Percentiles rank a stretch among this genome's conserved stretches.
Conservation (phyloP, 176 grass and related monocot species). For the Lolium multiflorum region DNA sequence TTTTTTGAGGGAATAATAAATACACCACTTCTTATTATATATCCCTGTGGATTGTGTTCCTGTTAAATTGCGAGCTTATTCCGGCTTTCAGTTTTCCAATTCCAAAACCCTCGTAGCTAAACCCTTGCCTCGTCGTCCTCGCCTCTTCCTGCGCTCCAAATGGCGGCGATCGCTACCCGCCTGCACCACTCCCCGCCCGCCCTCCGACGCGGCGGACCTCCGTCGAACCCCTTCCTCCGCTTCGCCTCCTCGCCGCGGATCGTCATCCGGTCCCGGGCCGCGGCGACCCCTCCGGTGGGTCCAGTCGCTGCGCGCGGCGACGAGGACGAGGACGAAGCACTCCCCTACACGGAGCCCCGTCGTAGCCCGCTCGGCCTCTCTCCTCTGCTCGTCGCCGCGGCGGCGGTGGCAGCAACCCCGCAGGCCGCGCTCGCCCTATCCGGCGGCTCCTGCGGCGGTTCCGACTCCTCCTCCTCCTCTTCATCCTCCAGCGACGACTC, state of each 20-base stretch:
- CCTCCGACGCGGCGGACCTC: not conserved
- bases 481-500: not conserved
- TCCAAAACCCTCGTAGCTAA: not conserved
- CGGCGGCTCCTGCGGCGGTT: slow-evolving; percentile 39
- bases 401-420: not conserved
- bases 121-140: not conserved
- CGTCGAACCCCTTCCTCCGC: slow-evolving; percentile 21
- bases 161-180: slow-evolving; percentile 14
- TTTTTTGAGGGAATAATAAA: too few relatives aligned
- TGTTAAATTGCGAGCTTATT: not conserved
- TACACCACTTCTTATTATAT: too few relatives aligned
- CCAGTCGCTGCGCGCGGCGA: not conserved
- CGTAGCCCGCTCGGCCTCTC: not conserved
- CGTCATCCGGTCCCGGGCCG: not conserved
- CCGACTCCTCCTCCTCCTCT: not conserved
- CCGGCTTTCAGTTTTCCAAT: not conserved
- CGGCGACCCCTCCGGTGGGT: not conserved
- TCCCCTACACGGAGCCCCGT: not conserved
- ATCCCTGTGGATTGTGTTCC: too few relatives aligned
- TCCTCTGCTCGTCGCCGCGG: not conserved
- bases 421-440: slow-evolving; percentile 36
- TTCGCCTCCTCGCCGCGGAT: not conserved
- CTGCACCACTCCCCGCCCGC: not conserved
- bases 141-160: not conserved
- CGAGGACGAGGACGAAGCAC: not conserved